These are phyloP conservation scores for Postia placenta DNA, from an alignment of 768 basidiomycete genomes.

Conservation along the genomic window DNA sequence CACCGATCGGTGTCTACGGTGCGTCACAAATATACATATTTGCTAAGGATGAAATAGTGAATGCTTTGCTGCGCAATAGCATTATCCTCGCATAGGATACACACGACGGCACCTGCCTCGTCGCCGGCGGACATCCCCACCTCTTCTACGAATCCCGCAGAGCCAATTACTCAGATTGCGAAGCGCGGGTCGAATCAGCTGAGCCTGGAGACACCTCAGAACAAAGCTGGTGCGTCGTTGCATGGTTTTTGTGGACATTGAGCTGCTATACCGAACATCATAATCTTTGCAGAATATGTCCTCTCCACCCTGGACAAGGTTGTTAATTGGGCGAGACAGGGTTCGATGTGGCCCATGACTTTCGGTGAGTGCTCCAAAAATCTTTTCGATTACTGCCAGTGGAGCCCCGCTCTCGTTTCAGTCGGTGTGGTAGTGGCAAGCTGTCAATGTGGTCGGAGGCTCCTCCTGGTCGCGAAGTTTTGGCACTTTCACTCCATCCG, in stretches of 20 bases:
- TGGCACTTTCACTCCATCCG: too few species aligned
- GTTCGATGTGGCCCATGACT: conserved; percentile 99
- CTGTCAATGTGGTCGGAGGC: too few species aligned
- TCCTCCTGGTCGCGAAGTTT: too few species aligned
- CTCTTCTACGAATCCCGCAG: conserved; percentile 35
- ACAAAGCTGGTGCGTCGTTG: conserved; percentile 68
- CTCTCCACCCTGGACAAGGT: conserved; percentile 94
- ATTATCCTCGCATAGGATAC: conserved; percentile 49
- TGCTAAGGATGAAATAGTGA: background rate
- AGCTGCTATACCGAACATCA: background rate
- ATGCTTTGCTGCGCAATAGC: background rate
- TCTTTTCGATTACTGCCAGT: background rate
- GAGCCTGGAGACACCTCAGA: conserved; percentile 82
- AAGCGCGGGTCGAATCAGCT: conserved; percentile 77
- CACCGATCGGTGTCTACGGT: conserved; percentile 41
- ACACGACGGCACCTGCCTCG: conserved; percentile 40
- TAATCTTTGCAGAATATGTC: conserved; percentile 74
- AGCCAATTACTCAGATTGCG: conserved; percentile 68
- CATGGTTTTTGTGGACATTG: background rate
- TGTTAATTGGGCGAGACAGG: conserved; percentile 95
- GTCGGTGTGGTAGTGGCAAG: too few species aligned
- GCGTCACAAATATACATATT: conserved; percentile 8
- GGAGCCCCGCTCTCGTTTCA: too few species aligned
- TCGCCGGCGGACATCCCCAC: conserved; percentile 36
- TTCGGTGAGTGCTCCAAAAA: conserved; percentile 52